Evolutionary conservation across 495 filamentous ascomycete species (phyloP).

Genomic region (Alectoria sarmentosa): DNA sequence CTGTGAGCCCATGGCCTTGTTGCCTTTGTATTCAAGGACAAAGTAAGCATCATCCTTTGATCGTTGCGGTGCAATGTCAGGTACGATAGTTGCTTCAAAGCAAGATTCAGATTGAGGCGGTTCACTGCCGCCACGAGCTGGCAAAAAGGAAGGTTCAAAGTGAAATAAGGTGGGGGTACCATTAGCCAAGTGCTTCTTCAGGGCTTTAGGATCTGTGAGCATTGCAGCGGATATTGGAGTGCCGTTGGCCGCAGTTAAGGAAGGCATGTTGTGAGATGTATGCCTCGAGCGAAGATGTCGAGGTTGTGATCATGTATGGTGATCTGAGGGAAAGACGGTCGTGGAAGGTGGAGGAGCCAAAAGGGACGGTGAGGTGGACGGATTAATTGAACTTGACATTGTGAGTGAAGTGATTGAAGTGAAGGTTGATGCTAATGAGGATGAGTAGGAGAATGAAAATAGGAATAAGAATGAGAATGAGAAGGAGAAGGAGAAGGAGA

Average conservation of each 20-base stretch:
- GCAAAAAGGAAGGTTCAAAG: conserved; percentile 7
- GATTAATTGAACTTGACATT: not conserved
- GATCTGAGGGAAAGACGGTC: not conserved
- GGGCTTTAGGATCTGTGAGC: conserved; percentile 23
- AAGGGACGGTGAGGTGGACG: conserved; percentile 4
- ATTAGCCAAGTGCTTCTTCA: conserved; percentile 24
- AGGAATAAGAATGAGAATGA: no score
- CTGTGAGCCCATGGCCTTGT: conserved; percentile 8
- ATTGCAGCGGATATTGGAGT: conserved; percentile 18
- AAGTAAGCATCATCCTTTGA: conserved; percentile 27
- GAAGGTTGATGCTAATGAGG: not conserved
- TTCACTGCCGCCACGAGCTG: conserved; percentile 12
- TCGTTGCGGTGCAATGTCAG: not conserved
- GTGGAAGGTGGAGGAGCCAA: not conserved
- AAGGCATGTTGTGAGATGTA: conserved; percentile 13
- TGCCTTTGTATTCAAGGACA: conserved; percentile 13
- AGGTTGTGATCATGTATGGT: not conserved
- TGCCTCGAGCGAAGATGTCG: conserved; percentile 6
- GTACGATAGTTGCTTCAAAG: not conserved
- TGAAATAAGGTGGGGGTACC: conserved; percentile 20
- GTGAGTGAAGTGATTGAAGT: not conserved
- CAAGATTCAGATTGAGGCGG: conserved; percentile 1
- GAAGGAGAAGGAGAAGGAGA: not conserved
- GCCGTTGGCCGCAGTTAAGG: conserved; percentile 6
- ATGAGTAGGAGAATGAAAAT: no score